Evolutionary conservation across 1,284 basidiomycete species (phyloP).

Genomic region (Polyporus tsugae): DNA sequence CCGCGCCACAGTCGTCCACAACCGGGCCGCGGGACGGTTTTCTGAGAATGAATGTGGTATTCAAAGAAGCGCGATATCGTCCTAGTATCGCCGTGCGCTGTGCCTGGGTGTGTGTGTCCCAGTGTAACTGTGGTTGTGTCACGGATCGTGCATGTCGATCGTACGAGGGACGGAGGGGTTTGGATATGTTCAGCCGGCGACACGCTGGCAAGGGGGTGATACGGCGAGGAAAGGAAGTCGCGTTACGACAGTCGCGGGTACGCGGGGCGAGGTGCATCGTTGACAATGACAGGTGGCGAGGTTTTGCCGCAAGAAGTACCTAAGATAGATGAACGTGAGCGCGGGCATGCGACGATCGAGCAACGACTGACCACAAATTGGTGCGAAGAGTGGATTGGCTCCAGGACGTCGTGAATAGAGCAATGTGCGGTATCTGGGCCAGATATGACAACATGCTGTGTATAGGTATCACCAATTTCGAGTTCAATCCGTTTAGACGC

Average conservation of each 20-base stretch:
- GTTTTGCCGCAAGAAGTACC: slow-evolving; percentile 26
- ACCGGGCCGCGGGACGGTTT: slow-evolving; percentile 27
- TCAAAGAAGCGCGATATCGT: slow-evolving; percentile 26
- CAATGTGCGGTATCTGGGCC: slow-evolving; percentile 4
- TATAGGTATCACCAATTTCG: slow-evolving; percentile 9
- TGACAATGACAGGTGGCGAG: slow-evolving; percentile 21
- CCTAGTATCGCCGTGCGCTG: slow-evolving; percentile 20
- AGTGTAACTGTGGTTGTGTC: slow-evolving; percentile 24
- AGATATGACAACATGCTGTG: slow-evolving; percentile 23
- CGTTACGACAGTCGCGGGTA: slow-evolving; percentile 13
- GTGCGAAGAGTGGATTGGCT: slow-evolving; percentile 9
- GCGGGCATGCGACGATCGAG: slow-evolving; percentile 13
- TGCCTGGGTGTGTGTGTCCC: slow-evolving; percentile 27
- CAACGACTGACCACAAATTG: slow-evolving; percentile 22
- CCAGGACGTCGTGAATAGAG: slow-evolving; percentile 11
- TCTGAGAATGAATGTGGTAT: slow-evolving; percentile 29
- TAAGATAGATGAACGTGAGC: slow-evolving; percentile 18
- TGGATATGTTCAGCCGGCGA: not conserved
- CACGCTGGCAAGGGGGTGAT: not conserved
- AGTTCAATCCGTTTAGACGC: slow-evolving; percentile 28
- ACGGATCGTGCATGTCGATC: slow-evolving; percentile 15
- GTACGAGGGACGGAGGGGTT: not conserved
- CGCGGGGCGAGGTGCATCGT: slow-evolving; percentile 5
- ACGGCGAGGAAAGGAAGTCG: not conserved
- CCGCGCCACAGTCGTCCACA: slow-evolving; percentile 14